Evolutionary conservation across 2,329 filamentous ascomycete species (phyloP), one percentile per base, ranked within the genome.

Genomic region (Diaporthe sp.): DNA sequence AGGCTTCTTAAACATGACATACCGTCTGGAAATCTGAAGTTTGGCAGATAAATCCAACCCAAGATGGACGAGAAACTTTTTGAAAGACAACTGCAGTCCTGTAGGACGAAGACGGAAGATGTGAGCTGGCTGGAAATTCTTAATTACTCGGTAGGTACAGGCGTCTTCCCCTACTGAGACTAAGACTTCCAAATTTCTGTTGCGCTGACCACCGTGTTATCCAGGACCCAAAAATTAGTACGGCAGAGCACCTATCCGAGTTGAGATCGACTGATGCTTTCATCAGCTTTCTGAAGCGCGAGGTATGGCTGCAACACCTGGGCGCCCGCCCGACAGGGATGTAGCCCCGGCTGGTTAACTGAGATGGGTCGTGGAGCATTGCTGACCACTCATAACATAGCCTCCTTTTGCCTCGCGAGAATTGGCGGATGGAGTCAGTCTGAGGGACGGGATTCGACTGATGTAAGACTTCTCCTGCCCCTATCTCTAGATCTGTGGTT

Each of bases 381-480:
- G 28, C 44, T 72, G 8, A 61, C 19, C n/a, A 8, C 1, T 0
- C 0, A 42, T 4, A 4, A 22, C 9, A 17, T 25, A 61, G 69
- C 15, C 57, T 28, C 69, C 55, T 19, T 72, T 72, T 22, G 55
- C 57, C 8, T 39, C 69, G 13, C n/a, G 57, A 39, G 22, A 19
- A 0, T 15, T 62, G 19, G 49, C 69, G 7, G 51, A 73, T 1
- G 69, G 70, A 3, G 69, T 70, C 8, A 51, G 4, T 6, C 65
- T 75, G 10, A 61, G 25, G 9, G 72, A 72, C 22, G 78, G 78
- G 13, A 72, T 74, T 9, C 74, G 78, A 55, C 62, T 79, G 12
- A 71, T 79, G 78, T 77, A 69, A 72, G 61, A 1, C 13, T 51
- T 61, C 25, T 44, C 61, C 15, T 28, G 8, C 28, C 2, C 17